Conservation (phyloP, 345 rosid species). For the Brassica nigra region DNA sequence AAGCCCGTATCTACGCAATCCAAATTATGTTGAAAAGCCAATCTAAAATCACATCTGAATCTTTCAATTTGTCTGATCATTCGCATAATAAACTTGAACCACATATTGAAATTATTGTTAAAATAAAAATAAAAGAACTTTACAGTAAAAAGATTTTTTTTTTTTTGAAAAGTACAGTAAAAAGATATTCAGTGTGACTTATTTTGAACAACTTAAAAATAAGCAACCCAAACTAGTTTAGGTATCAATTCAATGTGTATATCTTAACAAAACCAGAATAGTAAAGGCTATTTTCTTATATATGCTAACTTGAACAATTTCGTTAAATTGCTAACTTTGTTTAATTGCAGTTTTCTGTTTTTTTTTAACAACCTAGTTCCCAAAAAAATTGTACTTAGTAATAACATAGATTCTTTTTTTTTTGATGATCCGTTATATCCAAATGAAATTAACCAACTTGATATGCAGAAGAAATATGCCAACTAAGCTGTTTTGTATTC, state of each 20-base stretch:
- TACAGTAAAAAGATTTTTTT: no score
- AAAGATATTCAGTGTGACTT: not conserved
- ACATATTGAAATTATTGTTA: no score
- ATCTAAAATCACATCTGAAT: not conserved
- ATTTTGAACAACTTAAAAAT: not conserved
- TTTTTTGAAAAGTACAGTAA: not conserved
- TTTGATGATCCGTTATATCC: not conserved
- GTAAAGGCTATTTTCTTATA: no score
- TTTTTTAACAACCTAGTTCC: no score
- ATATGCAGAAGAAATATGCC: not conserved
- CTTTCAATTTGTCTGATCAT: not conserved
- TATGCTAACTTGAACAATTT: no score
- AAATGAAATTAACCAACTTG: not conserved
- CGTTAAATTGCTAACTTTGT: no score
- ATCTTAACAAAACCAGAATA: no score
- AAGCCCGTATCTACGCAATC: not conserved
- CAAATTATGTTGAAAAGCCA: not conserved
- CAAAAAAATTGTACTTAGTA: no score
- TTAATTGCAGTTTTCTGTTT: no score
- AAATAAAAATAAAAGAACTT: not conserved
- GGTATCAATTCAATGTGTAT: no score
- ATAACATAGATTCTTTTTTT: no score
- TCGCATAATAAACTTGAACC: not conserved
- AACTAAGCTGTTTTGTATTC: not conserved
- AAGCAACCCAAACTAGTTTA: not conserved